Evolutionary conservation across 768 basidiomycete species (phyloP).

Genomic region (Boletus edulis): DNA sequence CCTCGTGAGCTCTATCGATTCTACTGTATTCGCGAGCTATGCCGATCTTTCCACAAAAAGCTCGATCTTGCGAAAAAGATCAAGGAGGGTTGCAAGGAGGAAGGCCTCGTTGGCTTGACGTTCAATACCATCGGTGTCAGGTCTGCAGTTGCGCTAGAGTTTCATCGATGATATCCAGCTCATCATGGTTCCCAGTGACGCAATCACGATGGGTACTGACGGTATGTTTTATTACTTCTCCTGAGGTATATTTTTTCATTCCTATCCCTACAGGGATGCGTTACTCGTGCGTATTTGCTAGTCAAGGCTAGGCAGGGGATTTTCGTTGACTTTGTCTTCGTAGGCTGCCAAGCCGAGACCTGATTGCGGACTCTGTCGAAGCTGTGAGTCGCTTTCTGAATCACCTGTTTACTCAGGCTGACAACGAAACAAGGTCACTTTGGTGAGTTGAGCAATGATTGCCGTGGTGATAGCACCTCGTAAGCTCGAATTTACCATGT

Average conservation of each 20-base stretch:
- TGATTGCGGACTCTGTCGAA: conserved; percentile 90
- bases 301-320: not conserved
- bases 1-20: conserved; percentile 46
- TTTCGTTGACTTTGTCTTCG: not conserved
- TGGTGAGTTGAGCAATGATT: conserved; percentile 37
- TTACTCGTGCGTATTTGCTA: conserved; percentile 61
- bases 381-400: conserved; percentile 44
- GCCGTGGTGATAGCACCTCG: not conserved
- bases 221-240: conserved; percentile 43
- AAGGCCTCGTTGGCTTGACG: conserved; percentile 76
- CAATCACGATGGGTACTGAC: conserved; percentile 87
- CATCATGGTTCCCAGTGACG: conserved; percentile 50
- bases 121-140: conserved; percentile 88
- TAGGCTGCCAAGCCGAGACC: conserved; percentile 81
- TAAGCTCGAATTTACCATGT: not conserved
- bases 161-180: not conserved
- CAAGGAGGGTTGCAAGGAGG: conserved; percentile 79
- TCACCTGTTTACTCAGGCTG: not conserved
- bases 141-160: conserved; percentile 34
- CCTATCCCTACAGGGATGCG: conserved; percentile 61
- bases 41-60: conserved; percentile 35
- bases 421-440: conserved; percentile 44
- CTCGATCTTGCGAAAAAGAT: conserved; percentile 77
- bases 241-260: not conserved
- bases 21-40: not conserved